Evolutionary conservation across 441 rosid genomes (phyloP).

Genomic region (Jatropha podagrica): DNA sequence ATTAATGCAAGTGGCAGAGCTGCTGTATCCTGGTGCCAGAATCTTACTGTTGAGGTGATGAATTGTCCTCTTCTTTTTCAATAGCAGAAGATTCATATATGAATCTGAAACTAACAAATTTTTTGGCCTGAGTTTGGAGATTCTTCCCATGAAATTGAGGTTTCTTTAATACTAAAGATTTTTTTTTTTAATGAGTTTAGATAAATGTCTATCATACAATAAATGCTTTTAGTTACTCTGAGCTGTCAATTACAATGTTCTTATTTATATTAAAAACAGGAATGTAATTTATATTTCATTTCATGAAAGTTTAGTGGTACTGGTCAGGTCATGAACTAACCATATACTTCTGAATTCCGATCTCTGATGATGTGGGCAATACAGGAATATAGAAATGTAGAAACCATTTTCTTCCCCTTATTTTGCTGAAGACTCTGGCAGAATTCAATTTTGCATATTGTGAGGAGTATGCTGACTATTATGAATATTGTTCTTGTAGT

Average conservation of each 20-base stretch:
- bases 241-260: neutral
- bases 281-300: neutral
- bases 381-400: neutral
- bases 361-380: neutral
- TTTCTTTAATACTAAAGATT: neutral
- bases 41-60: slow-evolving; percentile 78
- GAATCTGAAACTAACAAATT: neutral
- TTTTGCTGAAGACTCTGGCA: slow-evolving; percentile 30
- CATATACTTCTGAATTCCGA: neutral
- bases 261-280: neutral
- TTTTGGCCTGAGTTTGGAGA: neutral
- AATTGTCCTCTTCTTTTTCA: slow-evolving; percentile 14
- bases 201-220: neutral
- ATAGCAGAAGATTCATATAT: neutral
- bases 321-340: neutral
- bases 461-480: slow-evolving; percentile 26
- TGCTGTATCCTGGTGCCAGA: slow-evolving; percentile 77
- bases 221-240: neutral
- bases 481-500: slow-evolving; percentile 53
- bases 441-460: slow-evolving; percentile 17
- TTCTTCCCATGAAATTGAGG: neutral
- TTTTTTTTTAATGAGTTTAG: neutral
- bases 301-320: neutral
- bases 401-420: slow-evolving; percentile 13
- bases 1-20: slow-evolving; percentile 35